Base-by-base conservation (phyloP, 1,139 yeast genomes). In the Nadsonia commutata region DNA sequence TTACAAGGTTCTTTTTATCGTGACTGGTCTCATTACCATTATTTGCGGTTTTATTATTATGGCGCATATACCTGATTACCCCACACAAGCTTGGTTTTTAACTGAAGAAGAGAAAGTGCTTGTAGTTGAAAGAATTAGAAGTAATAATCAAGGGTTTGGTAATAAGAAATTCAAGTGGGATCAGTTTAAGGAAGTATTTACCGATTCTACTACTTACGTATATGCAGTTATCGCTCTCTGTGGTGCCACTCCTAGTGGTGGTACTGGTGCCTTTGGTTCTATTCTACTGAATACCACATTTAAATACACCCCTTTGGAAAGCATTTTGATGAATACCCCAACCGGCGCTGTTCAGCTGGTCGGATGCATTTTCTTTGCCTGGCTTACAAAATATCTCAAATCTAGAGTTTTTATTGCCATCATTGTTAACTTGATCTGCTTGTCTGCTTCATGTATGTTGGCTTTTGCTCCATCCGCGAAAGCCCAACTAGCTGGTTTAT, bases 71-170 rank as follows among this genome's bases (percentile, higher is more conserved):
- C 81, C 81, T 1, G 77, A 72, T 52, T 62, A 65, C 21, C 79
- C 78, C 23, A 60, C 72, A n/a, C 56, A 62, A 31, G 78, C 80
- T 1, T 71, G 76, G 71, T 74, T 70, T 54, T 58, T 76, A 41
- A 58, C 58, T 36, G 64, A 66, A n/a, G 59, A 66, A 37, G 81
- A 77, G 46, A 70, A 68, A 55, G 55, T 68, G 46, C 62, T 72
- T 58, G 72, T 71, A 16, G 68, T 74, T 36, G 74, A 73, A 40
- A 64, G 74, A 50, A 75, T 76, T 62, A 56, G 67, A 48, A 46
- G 56, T 39, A 66, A 65, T 46, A 64, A 68, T 46, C 67, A 62
- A 52, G 80, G 81, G n/a, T 72, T 74, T 47, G 80, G 80, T 41
- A 72, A 72, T 51, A 67, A 64, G 46, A 63, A 65, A 38, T 68